Evolutionary conservation across 768 basidiomycete species (phyloP), one percentile per base, ranked within the genome.

Genomic region (Tricholoma hemisulphureum): DNA sequence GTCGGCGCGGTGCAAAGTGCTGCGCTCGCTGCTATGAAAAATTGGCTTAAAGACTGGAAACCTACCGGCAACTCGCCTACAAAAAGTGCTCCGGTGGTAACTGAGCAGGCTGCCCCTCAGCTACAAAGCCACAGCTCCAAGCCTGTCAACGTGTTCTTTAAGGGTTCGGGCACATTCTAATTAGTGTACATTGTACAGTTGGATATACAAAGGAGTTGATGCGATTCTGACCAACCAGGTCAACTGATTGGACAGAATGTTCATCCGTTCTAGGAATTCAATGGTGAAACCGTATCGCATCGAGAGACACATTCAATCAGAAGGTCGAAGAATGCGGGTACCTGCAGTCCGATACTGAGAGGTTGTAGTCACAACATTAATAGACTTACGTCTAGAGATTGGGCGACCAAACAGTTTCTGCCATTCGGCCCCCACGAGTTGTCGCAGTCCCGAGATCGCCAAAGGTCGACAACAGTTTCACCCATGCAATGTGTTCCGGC

Each of bases 401-500:
- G 80, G 8, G 85, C 80, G 11, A 95, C 86, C 1, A 84, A 60
- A 56, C 91, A 93, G 61, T 95, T 95, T 70, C 85, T 90, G 6
- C 90, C 89, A 14, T 71, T 70, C 2, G 76, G 65, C 0, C 91
- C 91, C 93, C 93, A 95, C 0, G 79, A 78, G 61, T 85, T 80
- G 60, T 89, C 84, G 60, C 79, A 83, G 7, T 70, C 51, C 14
- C 70, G 72, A 71, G 87, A 90, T 57, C 81, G 76, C 82, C 84
- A 92, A 2, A 91, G 63, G 63, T 95, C 91, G 1, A 93, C 89
- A 2, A 91, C 80, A 0, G 93, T 94, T 66, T 93, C 87, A 6
- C 93, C 93, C 11, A 76, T 73, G 2, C 88, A 83, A 59, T 87
- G 83, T 16, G 74, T 71, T 3, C 89, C 89, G 6, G 75, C 77